Conservation (phyloP, 768 basidiomycete species). For the Myochromella boudieri region DNA sequence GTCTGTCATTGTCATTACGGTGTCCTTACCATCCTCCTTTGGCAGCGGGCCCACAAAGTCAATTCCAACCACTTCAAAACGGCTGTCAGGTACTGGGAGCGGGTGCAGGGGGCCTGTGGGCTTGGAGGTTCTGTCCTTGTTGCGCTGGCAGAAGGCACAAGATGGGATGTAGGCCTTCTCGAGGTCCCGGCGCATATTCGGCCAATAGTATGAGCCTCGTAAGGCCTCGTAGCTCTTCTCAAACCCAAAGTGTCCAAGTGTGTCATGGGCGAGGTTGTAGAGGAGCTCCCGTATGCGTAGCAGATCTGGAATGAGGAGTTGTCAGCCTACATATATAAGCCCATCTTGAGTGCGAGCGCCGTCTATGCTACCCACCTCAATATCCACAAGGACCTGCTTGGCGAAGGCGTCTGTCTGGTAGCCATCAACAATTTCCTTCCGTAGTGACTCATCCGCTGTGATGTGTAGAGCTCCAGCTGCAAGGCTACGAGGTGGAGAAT, state of each 20-base stretch:
- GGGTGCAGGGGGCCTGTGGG: slow-evolving; percentile 27
- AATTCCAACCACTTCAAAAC: slow-evolving; percentile 23
- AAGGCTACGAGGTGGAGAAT: too few species aligned
- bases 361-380: neutral
- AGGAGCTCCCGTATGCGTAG: slow-evolving; percentile 20
- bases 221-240: slow-evolving; percentile 29
- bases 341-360: slow-evolving; percentile 6
- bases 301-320: slow-evolving; percentile 19
- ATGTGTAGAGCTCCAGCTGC: slow-evolving; percentile 6
- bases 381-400: neutral
- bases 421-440: neutral
- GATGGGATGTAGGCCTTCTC: slow-evolving; percentile 9
- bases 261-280: too few species aligned
- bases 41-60: slow-evolving; percentile 34
- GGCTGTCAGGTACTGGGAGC: slow-evolving; percentile 22
- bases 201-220: slow-evolving; percentile 28
- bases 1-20: too few species aligned
- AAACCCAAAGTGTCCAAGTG: too few species aligned
- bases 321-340: slow-evolving; percentile 22
- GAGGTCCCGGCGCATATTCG: slow-evolving; percentile 28
- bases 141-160: slow-evolving; percentile 15
- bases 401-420: slow-evolving; percentile 1
- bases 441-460: neutral
- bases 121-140: slow-evolving; percentile 26
- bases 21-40: slow-evolving; percentile 23